Base-by-base conservation (phyloP, 2,329 filamentous ascomycete species). In the Phaeosphaeria sp. region DNA sequence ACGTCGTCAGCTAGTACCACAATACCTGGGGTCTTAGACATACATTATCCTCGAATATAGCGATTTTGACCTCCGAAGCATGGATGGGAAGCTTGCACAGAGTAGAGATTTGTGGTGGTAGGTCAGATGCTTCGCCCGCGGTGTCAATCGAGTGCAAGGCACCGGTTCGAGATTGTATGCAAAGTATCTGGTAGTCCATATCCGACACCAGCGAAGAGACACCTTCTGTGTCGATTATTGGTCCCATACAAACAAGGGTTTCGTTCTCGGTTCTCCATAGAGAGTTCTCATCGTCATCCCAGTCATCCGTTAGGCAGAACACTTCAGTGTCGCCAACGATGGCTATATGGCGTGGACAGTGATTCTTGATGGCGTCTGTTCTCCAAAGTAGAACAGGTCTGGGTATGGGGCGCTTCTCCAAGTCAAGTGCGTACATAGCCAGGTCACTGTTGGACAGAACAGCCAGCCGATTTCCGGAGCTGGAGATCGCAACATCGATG, bases 401-500 rank as follows among this genome's bases (percentile, higher is more conserved):
- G 79, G 46, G 82, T 17, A 74, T 59, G 8, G 78, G 84, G 18
- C 84, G 83, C n/a, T 82, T 82, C 54, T 85, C 84, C 50, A 87
- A 80, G 25, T 89, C 85, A 83, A 92, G 92, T 13, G 86, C 78
- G 69, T 90, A 96, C 0, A 96, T 60, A 27, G 89, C 85, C 22
- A 97, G 79, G 1, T 86, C 86, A 17, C 79, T 73, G 25, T 85
- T 82, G 66, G 93, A 91, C 20, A 97, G 80, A 8, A 96, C 85
- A 3, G 88, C 92, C 71, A 98, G 83, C 7, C 62, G 62, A 18
- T 62, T 71, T 22, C 66, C 68, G 6, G 71, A 69, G 21, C 64
- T 63, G 3, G 76, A 90, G 64, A 97, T 88, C 0, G 89, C 87
- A 51, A 95, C 87, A 77, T 97, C 93, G 18, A 91, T 79, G 2